Evolutionary conservation across 768 basidiomycete genomes (phyloP).

Genomic region (Mycena haematopus): DNA sequence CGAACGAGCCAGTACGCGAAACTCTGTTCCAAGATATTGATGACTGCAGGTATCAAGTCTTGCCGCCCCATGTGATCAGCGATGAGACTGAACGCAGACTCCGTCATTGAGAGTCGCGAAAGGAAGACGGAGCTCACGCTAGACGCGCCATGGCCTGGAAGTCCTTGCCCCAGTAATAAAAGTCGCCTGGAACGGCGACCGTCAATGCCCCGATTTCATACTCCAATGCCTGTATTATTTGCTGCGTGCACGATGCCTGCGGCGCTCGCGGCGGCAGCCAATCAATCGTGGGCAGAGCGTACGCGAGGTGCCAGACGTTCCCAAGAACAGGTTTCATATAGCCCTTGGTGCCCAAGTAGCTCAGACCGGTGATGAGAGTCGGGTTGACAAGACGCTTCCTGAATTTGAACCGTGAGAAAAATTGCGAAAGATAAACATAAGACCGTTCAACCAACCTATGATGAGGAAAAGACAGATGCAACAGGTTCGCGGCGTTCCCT

Average conservation of each 20-base stretch:
- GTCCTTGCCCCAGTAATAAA: slow-evolving; percentile 41
- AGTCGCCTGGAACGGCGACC: slow-evolving; percentile 48
- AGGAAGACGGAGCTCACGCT: slow-evolving; percentile 34
- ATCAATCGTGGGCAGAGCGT: slow-evolving; percentile 40
- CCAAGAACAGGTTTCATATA: slow-evolving; percentile 43
- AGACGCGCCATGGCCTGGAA: slow-evolving; percentile 38
- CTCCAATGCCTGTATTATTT: slow-evolving; percentile 43
- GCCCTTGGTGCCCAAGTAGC: slow-evolving; percentile 42
- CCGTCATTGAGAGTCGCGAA: neutral
- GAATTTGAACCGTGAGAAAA: slow-evolving; percentile 19
- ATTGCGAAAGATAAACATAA: neutral
- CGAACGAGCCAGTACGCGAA: slow-evolving; percentile 36
- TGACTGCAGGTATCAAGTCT: slow-evolving; percentile 38
- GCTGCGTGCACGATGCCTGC: slow-evolving; percentile 37
- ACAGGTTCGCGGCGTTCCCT: slow-evolving; percentile 37
- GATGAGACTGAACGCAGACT: slow-evolving; percentile 32
- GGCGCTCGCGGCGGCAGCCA: slow-evolving; percentile 42
- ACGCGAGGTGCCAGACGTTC: slow-evolving; percentile 39
- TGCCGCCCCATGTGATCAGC: slow-evolving; percentile 41
- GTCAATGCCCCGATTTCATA: slow-evolving; percentile 58
- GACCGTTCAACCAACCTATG: slow-evolving; percentile 35
- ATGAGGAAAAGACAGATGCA: slow-evolving; percentile 45
- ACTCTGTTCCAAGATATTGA: slow-evolving; percentile 34
- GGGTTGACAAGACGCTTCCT: slow-evolving; percentile 38
- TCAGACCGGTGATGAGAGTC: slow-evolving; percentile 32